Percentiles rank a stretch among this genome's conserved stretches.
These are phyloP conservation scores for Monosporascus sp. DNA, from an alignment of 2,329 filamentous ascomycete genomes.

Conservation along the genomic window DNA sequence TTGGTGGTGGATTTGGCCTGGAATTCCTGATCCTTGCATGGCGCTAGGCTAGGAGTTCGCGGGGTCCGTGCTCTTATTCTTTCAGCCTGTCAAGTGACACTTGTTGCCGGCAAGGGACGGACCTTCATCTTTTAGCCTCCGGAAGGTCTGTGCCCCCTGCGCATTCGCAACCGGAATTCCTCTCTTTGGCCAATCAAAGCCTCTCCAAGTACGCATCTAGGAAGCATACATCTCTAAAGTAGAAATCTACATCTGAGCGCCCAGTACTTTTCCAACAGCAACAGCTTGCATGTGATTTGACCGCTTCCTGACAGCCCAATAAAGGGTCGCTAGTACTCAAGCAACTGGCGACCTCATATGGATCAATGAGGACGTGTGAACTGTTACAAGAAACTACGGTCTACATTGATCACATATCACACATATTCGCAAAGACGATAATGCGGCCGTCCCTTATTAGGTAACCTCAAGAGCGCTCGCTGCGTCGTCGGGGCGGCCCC, in stretches of 20 bases:
- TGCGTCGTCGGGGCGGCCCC: background rate
- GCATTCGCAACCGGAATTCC: background rate
- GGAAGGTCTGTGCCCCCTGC: background rate
- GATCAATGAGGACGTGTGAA: no score
- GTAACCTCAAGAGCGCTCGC: background rate
- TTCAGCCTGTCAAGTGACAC: background rate
- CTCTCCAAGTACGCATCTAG: background rate
- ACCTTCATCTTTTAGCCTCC: background rate
- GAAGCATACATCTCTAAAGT: no score
- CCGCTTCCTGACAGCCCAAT: no score
- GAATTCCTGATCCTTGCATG: background rate
- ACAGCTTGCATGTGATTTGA: no score
- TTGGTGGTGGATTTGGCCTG: background rate
- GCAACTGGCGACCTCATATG: no score
- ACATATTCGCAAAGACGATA: no score
- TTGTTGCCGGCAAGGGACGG: background rate
- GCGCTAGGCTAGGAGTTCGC: background rate
- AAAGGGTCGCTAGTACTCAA: no score
- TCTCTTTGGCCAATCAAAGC: background rate
- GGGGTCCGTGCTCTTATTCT: background rate
- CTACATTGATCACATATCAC: no score
- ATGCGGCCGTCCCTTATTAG: background rate
- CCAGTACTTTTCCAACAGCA: background rate
- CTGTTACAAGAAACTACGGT: background rate
- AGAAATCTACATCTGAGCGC: background rate